Conservation (phyloP, 2,329 filamentous ascomycete genomes). For the Aspergillus calidoustus region DNA sequence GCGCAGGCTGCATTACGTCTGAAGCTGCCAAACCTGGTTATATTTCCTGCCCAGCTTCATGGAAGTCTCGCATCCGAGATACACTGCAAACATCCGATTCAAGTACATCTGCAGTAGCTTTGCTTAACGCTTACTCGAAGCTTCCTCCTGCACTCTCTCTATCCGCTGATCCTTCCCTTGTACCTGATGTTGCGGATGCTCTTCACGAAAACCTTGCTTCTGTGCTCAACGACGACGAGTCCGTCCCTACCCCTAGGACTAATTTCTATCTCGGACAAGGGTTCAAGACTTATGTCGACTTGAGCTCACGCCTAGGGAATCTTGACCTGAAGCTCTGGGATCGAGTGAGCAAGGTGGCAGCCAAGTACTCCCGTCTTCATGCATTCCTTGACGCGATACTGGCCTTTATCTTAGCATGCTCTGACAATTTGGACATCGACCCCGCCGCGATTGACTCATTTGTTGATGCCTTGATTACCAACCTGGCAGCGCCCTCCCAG, state of each 20-base stretch:
- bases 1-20: conserved; percentile 56
- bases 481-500: conserved; percentile 76
- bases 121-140: conserved; percentile 69
- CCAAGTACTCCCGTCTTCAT: conserved; percentile 66
- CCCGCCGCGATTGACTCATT: conserved; percentile 65
- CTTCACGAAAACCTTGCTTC: conserved; percentile 69
- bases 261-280: conserved; percentile 76
- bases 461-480: conserved; percentile 68
- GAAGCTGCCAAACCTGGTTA: conserved; percentile 46
- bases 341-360: conserved; percentile 67
- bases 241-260: conserved; percentile 65
- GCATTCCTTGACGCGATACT: conserved; percentile 70
- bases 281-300: conserved; percentile 72
- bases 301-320: conserved; percentile 63
- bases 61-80: conserved; percentile 74
- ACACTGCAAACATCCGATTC: conserved; percentile 60
- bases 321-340: conserved; percentile 67
- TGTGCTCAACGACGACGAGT: conserved; percentile 65
- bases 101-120: conserved; percentile 64
- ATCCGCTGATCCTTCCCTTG: conserved; percentile 63
- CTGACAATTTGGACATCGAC: conserved; percentile 40
- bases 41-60: conserved; percentile 51
- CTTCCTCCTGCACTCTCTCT: conserved; percentile 66
- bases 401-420: conserved; percentile 49
- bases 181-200: conserved; percentile 68